These are phyloP conservation scores for Colletotrichum brevisporum DNA, from an alignment of 2,329 filamentous ascomycete genomes.

Conservation along the genomic window DNA sequence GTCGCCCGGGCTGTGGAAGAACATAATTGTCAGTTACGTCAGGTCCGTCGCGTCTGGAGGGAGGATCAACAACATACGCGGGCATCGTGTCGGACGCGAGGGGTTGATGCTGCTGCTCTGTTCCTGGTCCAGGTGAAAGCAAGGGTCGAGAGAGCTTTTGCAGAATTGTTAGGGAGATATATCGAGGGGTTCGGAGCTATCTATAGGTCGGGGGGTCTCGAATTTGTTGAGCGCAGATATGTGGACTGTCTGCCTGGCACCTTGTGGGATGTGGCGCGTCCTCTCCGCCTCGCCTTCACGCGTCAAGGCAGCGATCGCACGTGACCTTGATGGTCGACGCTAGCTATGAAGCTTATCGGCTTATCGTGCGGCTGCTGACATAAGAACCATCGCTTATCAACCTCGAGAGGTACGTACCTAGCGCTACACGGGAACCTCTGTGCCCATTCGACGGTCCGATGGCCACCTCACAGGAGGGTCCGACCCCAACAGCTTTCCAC, in stretches of 20 bases:
- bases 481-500: background rate
- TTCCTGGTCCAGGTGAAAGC: background rate
- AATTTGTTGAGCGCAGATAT: background rate
- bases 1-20: slow-evolving; percentile 72
- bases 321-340: slow-evolving; percentile 12
- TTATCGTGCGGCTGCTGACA: background rate
- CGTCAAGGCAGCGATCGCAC: slow-evolving; percentile 36
- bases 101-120: background rate
- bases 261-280: slow-evolving; percentile 24
- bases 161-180: background rate
- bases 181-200: background rate
- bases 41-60: background rate
- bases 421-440: background rate
- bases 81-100: slow-evolving; percentile 53
- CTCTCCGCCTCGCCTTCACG: slow-evolving; percentile 15
- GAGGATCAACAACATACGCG: slow-evolving; percentile 54
- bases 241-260: slow-evolving; percentile 10
- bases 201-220: background rate
- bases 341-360: background rate
- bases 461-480: too few relatives aligned
- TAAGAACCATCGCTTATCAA: background rate
- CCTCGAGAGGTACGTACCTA: background rate
- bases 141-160: background rate
- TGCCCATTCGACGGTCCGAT: background rate
- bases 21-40: slow-evolving; percentile 29